Conservation (phyloP, 805 yeast species). For the Kodamaea kakaduensis region DNA sequence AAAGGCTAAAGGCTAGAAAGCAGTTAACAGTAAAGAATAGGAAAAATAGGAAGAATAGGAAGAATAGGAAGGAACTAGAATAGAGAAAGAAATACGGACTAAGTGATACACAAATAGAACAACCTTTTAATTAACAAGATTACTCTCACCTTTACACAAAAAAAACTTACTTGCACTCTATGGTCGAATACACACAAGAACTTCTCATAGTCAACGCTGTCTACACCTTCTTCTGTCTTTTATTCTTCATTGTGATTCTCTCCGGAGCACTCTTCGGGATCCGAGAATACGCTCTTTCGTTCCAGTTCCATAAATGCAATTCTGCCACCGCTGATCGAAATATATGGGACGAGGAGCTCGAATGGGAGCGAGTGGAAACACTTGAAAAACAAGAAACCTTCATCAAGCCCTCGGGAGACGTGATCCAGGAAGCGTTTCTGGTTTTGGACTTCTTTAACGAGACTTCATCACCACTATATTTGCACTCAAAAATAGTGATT, state of each 20-base stretch:
- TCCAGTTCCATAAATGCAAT: conserved; percentile 13
- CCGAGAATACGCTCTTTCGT: conserved; percentile 21
- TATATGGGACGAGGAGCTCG: conserved; percentile 3
- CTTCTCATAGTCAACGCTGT: conserved; percentile 24
- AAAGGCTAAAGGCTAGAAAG: no score
- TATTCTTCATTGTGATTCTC: conserved; percentile 18
- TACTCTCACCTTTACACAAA: not conserved
- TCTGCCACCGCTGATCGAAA: conserved; percentile 18
- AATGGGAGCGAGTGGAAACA: not conserved
- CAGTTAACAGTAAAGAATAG: no score
- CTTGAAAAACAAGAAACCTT: no score
- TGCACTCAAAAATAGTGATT: no score
- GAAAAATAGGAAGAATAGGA: no score
- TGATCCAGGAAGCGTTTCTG: conserved; percentile 11
- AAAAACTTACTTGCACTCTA: not conserved
- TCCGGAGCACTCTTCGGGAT: conserved; percentile 22
- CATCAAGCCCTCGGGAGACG: conserved; percentile 10
- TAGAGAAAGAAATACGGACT: no score
- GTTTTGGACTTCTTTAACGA: no score
- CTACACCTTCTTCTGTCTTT: conserved; percentile 22
- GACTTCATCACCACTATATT: no score
- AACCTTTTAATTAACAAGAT: no score
- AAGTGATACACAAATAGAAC: no score
- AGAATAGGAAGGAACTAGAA: no score
- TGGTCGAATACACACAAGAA: conserved; percentile 9